Base-by-base conservation (phyloP, 1,284 basidiomycete species). In the Puccinia triticina region DNA sequence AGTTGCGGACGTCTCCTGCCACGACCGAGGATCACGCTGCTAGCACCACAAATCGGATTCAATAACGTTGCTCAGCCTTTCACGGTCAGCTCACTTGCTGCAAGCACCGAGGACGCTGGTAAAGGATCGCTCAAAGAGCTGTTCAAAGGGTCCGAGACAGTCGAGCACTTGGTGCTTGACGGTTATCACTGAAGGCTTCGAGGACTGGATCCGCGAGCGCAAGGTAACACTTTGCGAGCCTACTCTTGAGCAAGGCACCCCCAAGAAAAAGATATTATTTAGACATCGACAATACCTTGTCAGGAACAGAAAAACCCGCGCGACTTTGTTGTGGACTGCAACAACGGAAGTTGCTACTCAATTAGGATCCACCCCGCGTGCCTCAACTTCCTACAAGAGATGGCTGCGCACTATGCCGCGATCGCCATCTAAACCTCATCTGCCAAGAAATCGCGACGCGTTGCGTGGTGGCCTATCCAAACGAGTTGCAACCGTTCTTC, bases 351-450 rank as follows among this genome's bases (percentile, higher is more conserved):
- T 18, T 5, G 2, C 16, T 64, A 64, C 61, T 2, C 5, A 11
- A 64, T 64, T 18, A 26, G 21, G 37, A 7, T 64, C 12, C 61
- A 64, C 61, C 61, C 29, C 16, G 18, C 3, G 3, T 37, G 32
- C 32, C 61, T 64, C 61, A 40, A 29, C 14, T 64, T 64, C 32
- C 32, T 64, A 21, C 34, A 64, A 29, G 61, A 64, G 61, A 64
- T 37, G 61, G 5, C 32, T 12, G 34, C 29, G 32, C 61, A 64
- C 32, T 64, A 64, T 16, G 26, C 2, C 10, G 26, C 5, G 26
- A 34, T 64, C 61, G 61, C 34, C 61, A 64, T 64, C 32, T 64
- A 37, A 18, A 64, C 32, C 61, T 64, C 61, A 37, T 64, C 29
- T 12, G 11, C 16, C 1, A 14, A 1, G 2, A 64, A 40, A 64